phyloP scores from a whole-genome alignment of 768 basidiomycete genomes.

The Termitomyces sp. region DNA sequence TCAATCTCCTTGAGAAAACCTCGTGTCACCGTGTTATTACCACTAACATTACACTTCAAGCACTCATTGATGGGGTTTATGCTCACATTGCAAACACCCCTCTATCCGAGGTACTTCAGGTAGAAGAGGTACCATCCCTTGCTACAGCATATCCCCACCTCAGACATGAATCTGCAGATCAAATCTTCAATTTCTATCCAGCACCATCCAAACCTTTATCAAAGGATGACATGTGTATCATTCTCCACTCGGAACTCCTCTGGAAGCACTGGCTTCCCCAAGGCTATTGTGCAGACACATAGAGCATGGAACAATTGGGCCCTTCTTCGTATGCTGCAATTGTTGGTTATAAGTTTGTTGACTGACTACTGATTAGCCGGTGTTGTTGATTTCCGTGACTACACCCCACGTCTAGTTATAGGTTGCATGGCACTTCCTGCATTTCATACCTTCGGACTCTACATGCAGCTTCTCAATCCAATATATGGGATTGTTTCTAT shows the following conservation, averaged over 20 bases:
- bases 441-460: constrained; percentile 27
- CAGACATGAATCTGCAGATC: constrained; percentile 6
- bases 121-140: constrained; percentile 28
- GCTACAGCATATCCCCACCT: constrained; percentile 9
- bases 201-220: not conserved
- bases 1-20: constrained; percentile 32
- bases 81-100: constrained; percentile 11
- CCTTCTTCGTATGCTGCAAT: constrained; percentile 17
- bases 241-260: constrained; percentile 11
- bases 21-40: constrained; percentile 35
- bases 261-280: constrained; percentile 34
- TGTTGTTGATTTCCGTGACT: constrained; percentile 4
- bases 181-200: constrained; percentile 6
- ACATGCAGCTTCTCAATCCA: constrained; percentile 20
- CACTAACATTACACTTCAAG: constrained; percentile 24
- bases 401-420: constrained; percentile 6
- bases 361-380: not conserved
- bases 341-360: not conserved
- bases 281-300: constrained; percentile 26
- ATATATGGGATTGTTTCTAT: constrained; percentile 16
- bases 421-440: constrained; percentile 25
- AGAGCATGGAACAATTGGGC: constrained; percentile 18
- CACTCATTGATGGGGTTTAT: constrained; percentile 25
- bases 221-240: not conserved
- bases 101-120: constrained; percentile 16